Evolutionary conservation across 2,329 filamentous ascomycete species (phyloP).

Genomic region (Aspergillus bombycis): DNA sequence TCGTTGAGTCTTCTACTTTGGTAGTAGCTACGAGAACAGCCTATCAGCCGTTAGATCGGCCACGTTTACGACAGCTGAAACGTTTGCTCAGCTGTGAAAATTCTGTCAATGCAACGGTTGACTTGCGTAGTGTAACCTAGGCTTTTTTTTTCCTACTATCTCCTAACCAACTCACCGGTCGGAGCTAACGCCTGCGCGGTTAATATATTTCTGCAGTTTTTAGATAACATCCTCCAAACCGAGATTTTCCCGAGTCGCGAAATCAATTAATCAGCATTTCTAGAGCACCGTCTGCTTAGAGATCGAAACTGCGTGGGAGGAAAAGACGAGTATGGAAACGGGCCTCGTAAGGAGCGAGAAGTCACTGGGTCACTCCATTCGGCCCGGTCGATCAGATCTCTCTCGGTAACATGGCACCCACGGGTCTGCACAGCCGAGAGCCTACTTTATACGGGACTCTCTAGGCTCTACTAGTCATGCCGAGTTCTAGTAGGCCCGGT

Average conservation of each 20-base stretch:
- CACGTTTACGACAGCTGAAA: background rate
- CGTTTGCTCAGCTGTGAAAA: constrained; percentile 3
- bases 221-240: background rate
- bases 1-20: background rate
- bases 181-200: background rate
- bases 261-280: background rate
- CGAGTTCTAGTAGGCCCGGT: background rate
- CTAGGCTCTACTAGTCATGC: background rate
- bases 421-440: constrained; percentile 6
- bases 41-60: background rate
- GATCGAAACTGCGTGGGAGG: background rate
- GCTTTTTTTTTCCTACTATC: background rate
- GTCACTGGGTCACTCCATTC: constrained; percentile 14
- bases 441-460: background rate
- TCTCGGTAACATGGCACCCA: constrained; percentile 15
- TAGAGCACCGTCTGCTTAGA: background rate
- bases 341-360: too few species aligned
- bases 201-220: background rate
- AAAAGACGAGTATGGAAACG: background rate
- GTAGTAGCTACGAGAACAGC: background rate
- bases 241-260: background rate
- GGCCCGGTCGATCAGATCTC: constrained; percentile 19
- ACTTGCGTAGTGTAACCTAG: background rate
- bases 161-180: background rate
- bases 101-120: constrained; percentile 5